Base-by-base conservation (phyloP, 1,139 yeast species). In the Blastobotrys illinoisensis region DNA sequence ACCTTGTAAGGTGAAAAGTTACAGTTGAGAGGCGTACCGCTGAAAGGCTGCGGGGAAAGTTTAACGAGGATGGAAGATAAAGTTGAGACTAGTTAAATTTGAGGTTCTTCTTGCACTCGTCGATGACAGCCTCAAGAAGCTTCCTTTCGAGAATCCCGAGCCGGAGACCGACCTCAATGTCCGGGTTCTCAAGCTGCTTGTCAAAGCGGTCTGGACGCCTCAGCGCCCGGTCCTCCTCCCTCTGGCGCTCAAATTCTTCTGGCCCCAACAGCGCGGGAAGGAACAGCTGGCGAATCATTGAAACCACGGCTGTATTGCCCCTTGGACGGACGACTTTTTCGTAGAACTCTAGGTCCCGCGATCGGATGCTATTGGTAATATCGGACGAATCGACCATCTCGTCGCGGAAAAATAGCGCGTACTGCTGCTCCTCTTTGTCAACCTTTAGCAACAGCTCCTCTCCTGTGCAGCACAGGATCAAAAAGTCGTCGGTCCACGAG, bases 401-500 rank as follows among this genome's bases (percentile, higher is more conserved):
- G 21, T 54, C 61, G 11, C 57, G 55, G 32, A 57, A 57, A 40
- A 62, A 62, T 44, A 65, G 54, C 45, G 60, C 65, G 46, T 58
- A 58, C 49, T 56, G 59, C 5, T 60, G 66, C 13, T 49, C 45
- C n/a, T 56, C 59, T 9, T 53, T 56, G 21, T 58, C 56, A 47
- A 53, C 58, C 3, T 53, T 60, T 7, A 58, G 57, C 44, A 55
- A 56, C 40, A 66, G 58, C 32, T 58, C 64, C 11, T 61, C 64
- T 44, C 59, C 61, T 40, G 63, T 50, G 13, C 69, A 67, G 36
- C 62, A 53, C 16, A 66, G 57, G 32, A 57, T 59, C 18, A 66
- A 53, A 32, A 67, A 63, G 51, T 62, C 61, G 50, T 61, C 66
- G 28, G 62, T 61, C 65, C 66, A 62, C 40, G 20, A 44, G 40